Percentiles rank a stretch among this genome's conserved stretches.
Evolutionary conservation across 306 rosid genomes (phyloP).

Genomic region (Carpinus viminea): DNA sequence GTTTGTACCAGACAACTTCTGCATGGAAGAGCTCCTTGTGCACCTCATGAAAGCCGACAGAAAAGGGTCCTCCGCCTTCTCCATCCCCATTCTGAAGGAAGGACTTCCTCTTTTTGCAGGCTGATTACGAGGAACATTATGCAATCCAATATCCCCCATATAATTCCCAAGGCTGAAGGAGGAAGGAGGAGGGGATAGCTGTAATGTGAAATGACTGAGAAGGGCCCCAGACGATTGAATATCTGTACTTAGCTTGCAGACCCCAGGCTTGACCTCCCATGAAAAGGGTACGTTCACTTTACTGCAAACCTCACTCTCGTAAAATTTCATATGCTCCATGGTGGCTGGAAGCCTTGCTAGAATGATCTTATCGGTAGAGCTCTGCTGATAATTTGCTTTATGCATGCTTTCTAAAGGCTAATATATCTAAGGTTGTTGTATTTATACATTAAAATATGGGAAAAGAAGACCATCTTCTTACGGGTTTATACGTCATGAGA

Average conservation of each 20-base stretch:
- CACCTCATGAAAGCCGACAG: slow-evolving; percentile 53
- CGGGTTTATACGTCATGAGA: background rate
- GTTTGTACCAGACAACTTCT: background rate
- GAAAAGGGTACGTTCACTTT: slow-evolving; percentile 51
- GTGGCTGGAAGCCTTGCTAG: background rate
- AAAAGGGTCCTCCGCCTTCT: slow-evolving; percentile 54
- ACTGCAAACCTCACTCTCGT: slow-evolving; percentile 9
- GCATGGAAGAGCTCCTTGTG: slow-evolving; percentile 36
- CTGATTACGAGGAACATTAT: too few relatives aligned
- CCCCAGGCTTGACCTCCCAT: slow-evolving; percentile 61
- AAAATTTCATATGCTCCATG: slow-evolving; percentile 24
- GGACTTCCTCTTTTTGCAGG: too few relatives aligned
- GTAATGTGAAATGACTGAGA: background rate
- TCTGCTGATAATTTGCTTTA: slow-evolving; percentile 5
- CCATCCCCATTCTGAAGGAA: slow-evolving; percentile 17
- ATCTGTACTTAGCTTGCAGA: slow-evolving; percentile 31
- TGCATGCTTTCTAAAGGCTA: slow-evolving; percentile 12
- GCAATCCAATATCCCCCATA: background rate
- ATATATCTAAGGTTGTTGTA: background rate
- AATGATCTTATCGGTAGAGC: slow-evolving; percentile 6
- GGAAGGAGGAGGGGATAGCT: slow-evolving; percentile 47
- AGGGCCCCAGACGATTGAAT: background rate
- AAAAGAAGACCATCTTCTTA: background rate
- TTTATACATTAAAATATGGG: background rate
- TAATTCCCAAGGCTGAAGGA: background rate